Base-by-base conservation (phyloP, 106 monocot genomes). In the Acanthochlamys bracteata region DNA sequence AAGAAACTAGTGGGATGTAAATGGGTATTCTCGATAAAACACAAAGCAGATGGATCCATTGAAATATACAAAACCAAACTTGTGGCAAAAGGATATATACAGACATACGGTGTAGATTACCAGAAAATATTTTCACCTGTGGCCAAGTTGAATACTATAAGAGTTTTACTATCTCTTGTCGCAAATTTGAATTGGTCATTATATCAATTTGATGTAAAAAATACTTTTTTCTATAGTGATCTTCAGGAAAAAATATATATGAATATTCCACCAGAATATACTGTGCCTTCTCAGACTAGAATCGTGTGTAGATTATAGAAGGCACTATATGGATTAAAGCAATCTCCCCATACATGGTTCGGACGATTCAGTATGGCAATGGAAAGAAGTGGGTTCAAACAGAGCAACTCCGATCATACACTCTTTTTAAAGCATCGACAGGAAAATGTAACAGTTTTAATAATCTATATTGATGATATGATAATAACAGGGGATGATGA, bases 261-360 rank as follows among this genome's bases (percentile, higher is more conserved):
- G 33, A 6, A 33, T 33, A 33, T 33, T 33, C 52, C 70, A 19
- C 51, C 40, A 20, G 57, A 71, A n/a, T 71, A 41, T 22, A 39
- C n/a, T 7, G 6, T 33, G 25, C 25, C 0, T 55, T 10, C 8
- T n/a, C 11, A 20, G 2, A 16, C 9, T 0, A 25, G 54, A 24
- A 61, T 14, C 16, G 61, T 78, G 11, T 69, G 55, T 56, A 68
- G 41, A 42, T 33, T 73, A 13, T 41, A 68, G 11, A 69, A 65
- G 15, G 24, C 74, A 6, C 53, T 79, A 40, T 73, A 79, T 49
- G 73, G 78, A 10, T 42, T 78, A 21, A 69, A 79, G 17, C 73
- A 73, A 39, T 68, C 63, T 15, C 63, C 67, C 16, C 41, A 45
- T 21, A 55, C 73, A 26, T 79, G 60, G 67, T 73, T 70, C 21